Conservation (phyloP, 1,139 yeast genomes). For the Kodamaea fungicola region DNA sequence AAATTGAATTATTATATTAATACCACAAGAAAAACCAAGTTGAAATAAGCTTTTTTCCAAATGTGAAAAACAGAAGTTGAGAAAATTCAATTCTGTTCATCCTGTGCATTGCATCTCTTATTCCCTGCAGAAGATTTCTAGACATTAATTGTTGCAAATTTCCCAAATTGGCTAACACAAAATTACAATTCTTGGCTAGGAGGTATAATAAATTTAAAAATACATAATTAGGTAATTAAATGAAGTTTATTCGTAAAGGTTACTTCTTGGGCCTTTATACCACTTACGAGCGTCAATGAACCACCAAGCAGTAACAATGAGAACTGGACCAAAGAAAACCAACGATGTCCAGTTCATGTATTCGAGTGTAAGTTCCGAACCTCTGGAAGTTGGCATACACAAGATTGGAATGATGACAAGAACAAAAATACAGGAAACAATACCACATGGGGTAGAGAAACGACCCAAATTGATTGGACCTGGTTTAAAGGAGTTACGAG, state of each 20-base stretch:
- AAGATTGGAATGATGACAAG: constrained; percentile 61
- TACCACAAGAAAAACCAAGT: too few species aligned
- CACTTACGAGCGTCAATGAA: constrained; percentile 56
- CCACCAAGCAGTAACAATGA: constrained; percentile 51
- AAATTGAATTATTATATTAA: too few species aligned
- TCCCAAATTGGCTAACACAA: too few species aligned
- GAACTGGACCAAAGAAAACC: constrained; percentile 68
- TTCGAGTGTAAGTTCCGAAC: constrained; percentile 43
- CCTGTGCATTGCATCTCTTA: too few species aligned
- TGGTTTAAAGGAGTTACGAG: constrained; percentile 51
- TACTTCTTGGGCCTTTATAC: constrained; percentile 67
- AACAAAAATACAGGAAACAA: constrained; percentile 43
- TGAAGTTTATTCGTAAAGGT: constrained; percentile 36
- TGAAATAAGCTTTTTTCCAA: too few species aligned
- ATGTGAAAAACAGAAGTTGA: too few species aligned
- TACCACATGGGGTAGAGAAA: constrained; percentile 46
- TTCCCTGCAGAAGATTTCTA: too few species aligned
- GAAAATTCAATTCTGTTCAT: too few species aligned
- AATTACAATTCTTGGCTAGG: too few species aligned
- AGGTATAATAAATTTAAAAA: too few species aligned
- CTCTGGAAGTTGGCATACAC: constrained; percentile 58
- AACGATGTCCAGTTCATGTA: constrained; percentile 69
- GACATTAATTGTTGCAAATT: too few species aligned
- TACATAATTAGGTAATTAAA: constrained; percentile 7
- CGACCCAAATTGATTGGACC: constrained; percentile 73